Base-by-base conservation (phyloP, 495 filamentous ascomycete species). In the Platismatia glauca region DNA sequence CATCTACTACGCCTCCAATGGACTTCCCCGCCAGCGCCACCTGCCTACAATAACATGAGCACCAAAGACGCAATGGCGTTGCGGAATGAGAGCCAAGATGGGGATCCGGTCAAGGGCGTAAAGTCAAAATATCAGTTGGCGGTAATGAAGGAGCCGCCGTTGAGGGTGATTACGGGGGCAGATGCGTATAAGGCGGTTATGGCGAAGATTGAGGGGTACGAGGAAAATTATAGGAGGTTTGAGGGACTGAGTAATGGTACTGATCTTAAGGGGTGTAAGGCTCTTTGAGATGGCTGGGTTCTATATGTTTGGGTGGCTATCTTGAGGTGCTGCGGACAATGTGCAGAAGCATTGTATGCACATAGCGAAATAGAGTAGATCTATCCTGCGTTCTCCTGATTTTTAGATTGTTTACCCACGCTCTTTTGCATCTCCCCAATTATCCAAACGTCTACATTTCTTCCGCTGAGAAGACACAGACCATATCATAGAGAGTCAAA, bases 111-210 rank as follows among this genome's bases (percentile, higher is more conserved):
- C 0, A 81, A 79, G 59, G 77, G 68, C 2, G 77, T 73, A 8
- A 69, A 75, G 43, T 76, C 70, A 5, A 75, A 77, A 69, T 81
- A 78, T 60, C 73, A 81, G 53, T 63, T 81, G 18, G 76, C 78
- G 0, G 62, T 76, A 24, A 73, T 79, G 71, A 58, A 76, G 35
- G 70, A 79, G 58, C 78, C 78, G 18, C 78, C 77, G 1, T 60
- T 79, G 46, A 68, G 76, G 46, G 73, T 72, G 46, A 68, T 79
- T 1, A 66, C 80, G 57, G 78, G 77, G 12, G 72, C 67, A 0
- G 76, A 77, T 69, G 78, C 76, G 0, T 78, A 76, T 58, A 60
- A 66, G 53, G 61, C 55, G 0, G 35, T 41, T 41, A 16, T 41
- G 38, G 38, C 16, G 38, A 20, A 41, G 11, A 41, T 41, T 3